These are phyloP conservation scores for Chrysoporthe cubensis DNA, from an alignment of 2,329 filamentous ascomycete genomes.

Conservation along the genomic window DNA sequence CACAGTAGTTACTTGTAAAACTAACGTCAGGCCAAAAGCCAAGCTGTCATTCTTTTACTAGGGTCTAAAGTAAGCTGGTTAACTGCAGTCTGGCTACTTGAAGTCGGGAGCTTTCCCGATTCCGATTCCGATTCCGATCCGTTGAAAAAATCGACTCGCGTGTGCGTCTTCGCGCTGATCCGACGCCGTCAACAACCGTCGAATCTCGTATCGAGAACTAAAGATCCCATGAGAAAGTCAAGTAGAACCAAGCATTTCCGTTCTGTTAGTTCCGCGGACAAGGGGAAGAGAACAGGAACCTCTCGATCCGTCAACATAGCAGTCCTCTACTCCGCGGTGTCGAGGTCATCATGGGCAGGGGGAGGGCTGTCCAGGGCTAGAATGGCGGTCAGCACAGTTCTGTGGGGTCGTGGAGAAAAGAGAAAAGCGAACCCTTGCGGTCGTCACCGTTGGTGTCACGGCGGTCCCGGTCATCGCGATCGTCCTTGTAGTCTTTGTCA, in stretches of 20 bases:
- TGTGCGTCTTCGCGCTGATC: constrained; percentile 21
- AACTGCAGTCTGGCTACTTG: constrained; percentile 4
- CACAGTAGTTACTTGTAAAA: not conserved
- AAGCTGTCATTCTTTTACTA: constrained; percentile 18
- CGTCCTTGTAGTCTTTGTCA: constrained; percentile 57
- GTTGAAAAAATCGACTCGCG: constrained; percentile 23
- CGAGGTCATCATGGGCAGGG: constrained; percentile 89
- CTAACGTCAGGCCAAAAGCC: not conserved
- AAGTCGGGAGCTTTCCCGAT: not conserved
- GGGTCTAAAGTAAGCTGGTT: constrained; percentile 26
- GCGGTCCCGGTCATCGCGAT: constrained; percentile 73
- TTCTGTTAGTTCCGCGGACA: constrained; percentile 30
- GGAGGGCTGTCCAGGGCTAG: constrained; percentile 73
- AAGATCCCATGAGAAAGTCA: constrained; percentile 28
- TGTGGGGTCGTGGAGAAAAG: constrained; percentile 39
- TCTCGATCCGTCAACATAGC: constrained; percentile 19
- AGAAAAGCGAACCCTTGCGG: constrained; percentile 71
- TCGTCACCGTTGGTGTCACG: constrained; percentile 88
- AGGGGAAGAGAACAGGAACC: constrained; percentile 28
- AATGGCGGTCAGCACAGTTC: constrained; percentile 30
- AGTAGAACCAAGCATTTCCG: constrained; percentile 26
- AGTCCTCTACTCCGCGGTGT: constrained; percentile 76
- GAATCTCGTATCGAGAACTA: constrained; percentile 29
- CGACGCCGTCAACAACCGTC: constrained; percentile 24
- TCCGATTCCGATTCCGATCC: constrained; percentile 20